Evolutionary conservation across 2,329 filamentous ascomycete genomes (phyloP).

Genomic region (Paraconiothyrium brasiliense): DNA sequence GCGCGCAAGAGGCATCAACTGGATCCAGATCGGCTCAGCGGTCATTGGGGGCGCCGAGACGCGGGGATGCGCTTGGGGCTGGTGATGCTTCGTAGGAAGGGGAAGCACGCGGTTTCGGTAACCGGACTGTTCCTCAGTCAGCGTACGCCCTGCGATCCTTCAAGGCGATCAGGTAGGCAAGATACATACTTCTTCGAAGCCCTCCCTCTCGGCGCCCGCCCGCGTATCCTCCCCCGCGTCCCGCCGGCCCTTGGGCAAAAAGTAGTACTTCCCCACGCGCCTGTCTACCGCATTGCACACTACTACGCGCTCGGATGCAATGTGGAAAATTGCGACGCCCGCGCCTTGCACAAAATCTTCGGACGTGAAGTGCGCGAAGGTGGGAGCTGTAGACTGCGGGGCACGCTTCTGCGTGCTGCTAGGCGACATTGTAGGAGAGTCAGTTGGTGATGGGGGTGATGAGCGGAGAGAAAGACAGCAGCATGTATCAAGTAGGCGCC

Average conservation of each 20-base stretch:
- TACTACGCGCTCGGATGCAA: constrained; percentile 57
- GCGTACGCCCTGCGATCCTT: not conserved
- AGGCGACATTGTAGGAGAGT: constrained; percentile 2
- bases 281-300: constrained; percentile 56
- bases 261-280: constrained; percentile 51
- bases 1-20: constrained; percentile 52
- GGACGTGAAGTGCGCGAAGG: constrained; percentile 40
- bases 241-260: constrained; percentile 60
- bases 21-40: constrained; percentile 58
- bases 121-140: constrained; percentile 47
- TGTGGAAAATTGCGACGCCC: constrained; percentile 62
- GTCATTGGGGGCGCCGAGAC: constrained; percentile 36
- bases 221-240: constrained; percentile 58
- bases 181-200: constrained; percentile 57
- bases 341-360: constrained; percentile 42
- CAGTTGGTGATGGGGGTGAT: not conserved
- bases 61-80: constrained; percentile 52
- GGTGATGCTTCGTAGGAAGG: constrained; percentile 55
- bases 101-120: constrained; percentile 61
- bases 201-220: constrained; percentile 57
- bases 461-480: constrained; percentile 7
- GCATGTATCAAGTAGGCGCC: constrained; percentile 12
- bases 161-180: not conserved
- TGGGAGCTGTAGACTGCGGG: constrained; percentile 24
- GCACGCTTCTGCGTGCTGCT: not conserved